Base-by-base conservation (phyloP, 495 filamentous ascomycete species). In the Podospora sp. region DNA sequence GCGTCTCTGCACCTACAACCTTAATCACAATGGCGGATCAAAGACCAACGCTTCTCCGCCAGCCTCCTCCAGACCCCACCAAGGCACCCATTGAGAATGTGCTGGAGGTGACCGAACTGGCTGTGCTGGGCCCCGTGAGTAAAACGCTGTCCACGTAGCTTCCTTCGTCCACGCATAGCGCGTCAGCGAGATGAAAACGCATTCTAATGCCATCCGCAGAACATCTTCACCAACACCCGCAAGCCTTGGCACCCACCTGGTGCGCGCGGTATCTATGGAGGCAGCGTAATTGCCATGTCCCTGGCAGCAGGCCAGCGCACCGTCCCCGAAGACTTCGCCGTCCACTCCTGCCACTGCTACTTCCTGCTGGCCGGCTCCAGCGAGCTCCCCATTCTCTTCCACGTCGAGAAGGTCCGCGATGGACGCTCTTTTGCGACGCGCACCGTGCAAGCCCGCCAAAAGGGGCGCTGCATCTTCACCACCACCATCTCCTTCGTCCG, bases 261-360 rank as follows among this genome's bases (percentile, higher is more conserved):
- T 16, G 95, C 94, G 18, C 89, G 95, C 27, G 94, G 95, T 53
- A 90, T 99, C 72, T 99, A 92, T 75, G 95, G 95, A 72, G 95
- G 95, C 67, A 87, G 90, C 50, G 93, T 93, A 0, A 97, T 99
- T 66, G 93, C 95, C 68, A 94, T 97, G 83, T 93, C 86, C 70
- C 87, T 99, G 29, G 85, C 89, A 58, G 94, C 96, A 18, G 95
- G 93, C 12, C 93, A 96, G 79, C 84, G 85, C 62, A 99, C 95
- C 59, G 90, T 99, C 20, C 89, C 90, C 1, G 72, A 80, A 24
- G 83, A 91, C 76, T 97, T 96, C 81, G 83, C 88, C 68, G 85
- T 93, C 55, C 94, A 99, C 81, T 91, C 88, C 78, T 97, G 97
- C 92, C 95, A 99, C 84, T 97, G 94, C 85, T 99, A 97, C 84